Evolutionary conservation across 768 basidiomycete genomes (phyloP).

Genomic region (Naganishia randhawae): DNA sequence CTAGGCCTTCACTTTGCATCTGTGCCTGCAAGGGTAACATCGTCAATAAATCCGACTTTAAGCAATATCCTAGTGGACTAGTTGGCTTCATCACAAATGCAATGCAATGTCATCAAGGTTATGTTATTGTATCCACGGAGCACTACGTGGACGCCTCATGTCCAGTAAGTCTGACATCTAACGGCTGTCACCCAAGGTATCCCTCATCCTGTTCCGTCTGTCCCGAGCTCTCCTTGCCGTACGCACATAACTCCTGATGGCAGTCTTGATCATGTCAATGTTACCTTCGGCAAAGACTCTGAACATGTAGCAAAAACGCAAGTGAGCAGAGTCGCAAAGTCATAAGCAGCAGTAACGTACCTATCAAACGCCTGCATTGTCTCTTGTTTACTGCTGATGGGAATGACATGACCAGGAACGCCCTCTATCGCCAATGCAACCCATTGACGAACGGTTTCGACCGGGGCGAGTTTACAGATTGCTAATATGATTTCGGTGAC

Average conservation of each 20-base stretch:
- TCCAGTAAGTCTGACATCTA: not conserved
- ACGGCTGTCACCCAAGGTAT: constrained; percentile 13
- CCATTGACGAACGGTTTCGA: constrained; percentile 65
- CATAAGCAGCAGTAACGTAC: constrained; percentile 56
- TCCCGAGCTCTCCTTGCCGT: constrained; percentile 58
- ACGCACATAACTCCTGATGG: constrained; percentile 66
- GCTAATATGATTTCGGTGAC: constrained; percentile 76
- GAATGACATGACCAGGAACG: constrained; percentile 61
- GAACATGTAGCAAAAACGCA: not conserved
- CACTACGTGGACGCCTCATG: not conserved
- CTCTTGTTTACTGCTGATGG: constrained; percentile 63
- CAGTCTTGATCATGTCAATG: constrained; percentile 77
- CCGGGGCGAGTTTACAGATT: constrained; percentile 64
- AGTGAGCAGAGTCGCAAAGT: not conserved
- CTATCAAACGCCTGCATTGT: constrained; percentile 70
- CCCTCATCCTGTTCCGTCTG: constrained; percentile 28
- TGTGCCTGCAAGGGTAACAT: too few relatives aligned
- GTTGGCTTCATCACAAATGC: not conserved
- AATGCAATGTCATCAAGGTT: not conserved
- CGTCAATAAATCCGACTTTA: too few relatives aligned
- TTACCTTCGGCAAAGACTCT: constrained; percentile 66
- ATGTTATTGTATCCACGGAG: not conserved
- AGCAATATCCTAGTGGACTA: too few relatives aligned
- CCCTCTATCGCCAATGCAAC: constrained; percentile 67
- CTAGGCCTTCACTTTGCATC: too few relatives aligned